A percentile compares a stretch with the other conserved stretches of the same genome.
Evolutionary conservation across 495 filamentous ascomycete species (phyloP).

Genomic region (Elaphomyces granulatus): DNA sequence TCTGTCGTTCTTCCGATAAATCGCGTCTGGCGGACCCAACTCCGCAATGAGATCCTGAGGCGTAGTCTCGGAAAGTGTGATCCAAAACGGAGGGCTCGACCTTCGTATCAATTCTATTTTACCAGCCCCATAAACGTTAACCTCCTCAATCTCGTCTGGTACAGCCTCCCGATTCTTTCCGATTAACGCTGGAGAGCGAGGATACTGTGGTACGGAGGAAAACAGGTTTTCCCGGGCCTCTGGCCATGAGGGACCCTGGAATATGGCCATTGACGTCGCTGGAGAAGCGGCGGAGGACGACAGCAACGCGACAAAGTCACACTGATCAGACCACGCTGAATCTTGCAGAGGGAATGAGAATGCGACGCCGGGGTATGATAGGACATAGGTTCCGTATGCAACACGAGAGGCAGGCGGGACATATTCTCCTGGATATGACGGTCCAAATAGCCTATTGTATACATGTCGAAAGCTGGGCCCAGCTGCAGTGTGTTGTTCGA

Average conservation of each 20-base stretch:
- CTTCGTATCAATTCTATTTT: conserved; percentile 59
- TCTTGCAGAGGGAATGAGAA: conserved; percentile 74
- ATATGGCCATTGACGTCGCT: conserved; percentile 75
- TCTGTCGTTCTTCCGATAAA: conserved; percentile 85
- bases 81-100: conserved; percentile 42
- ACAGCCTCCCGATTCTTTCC: conserved; percentile 48
- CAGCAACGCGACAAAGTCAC: conserved; percentile 75
- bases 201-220: conserved; percentile 52
- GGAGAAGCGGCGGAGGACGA: conserved; percentile 60
- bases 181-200: conserved; percentile 40
- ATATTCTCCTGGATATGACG: conserved; percentile 86
- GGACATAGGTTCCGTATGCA: conserved; percentile 55
- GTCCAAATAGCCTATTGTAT: conserved; percentile 80
- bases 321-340: conserved; percentile 62
- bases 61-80: conserved; percentile 66
- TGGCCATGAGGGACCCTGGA: conserved; percentile 77
- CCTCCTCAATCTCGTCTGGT: conserved; percentile 68
- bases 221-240: conserved; percentile 63
- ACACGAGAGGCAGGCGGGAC: conserved; percentile 41
- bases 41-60: conserved; percentile 82
- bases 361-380: conserved; percentile 87
- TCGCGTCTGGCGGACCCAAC: conserved; percentile 87
- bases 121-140: conserved; percentile 59
- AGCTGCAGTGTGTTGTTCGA: conserved; percentile 26
- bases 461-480: conserved; percentile 83